Evolutionary conservation across 192 early-diverging fungal genomes (phyloP).

Genomic region (Gaertneriomyces sp.): DNA sequence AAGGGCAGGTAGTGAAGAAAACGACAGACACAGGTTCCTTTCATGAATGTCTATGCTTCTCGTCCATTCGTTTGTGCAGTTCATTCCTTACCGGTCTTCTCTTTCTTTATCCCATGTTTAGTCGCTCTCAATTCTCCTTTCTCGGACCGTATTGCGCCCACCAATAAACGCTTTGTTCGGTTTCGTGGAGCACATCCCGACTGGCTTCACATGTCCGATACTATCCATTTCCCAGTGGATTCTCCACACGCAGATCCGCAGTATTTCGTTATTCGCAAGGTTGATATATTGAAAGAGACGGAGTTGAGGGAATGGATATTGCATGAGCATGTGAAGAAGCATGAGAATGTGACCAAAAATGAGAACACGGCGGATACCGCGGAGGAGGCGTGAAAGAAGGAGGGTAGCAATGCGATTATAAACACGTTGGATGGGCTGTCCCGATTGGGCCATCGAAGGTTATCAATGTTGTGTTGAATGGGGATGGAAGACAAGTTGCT

Average conservation of each 20-base stretch:
- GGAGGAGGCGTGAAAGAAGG: too few species aligned
- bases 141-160: conserved; percentile 13
- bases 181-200: conserved; percentile 27
- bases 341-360: not conserved
- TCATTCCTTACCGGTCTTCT: not conserved
- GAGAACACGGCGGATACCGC: too few species aligned
- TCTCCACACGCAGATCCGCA: conserved; percentile 14
- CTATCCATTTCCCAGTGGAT: conserved; percentile 17
- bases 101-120: not conserved
- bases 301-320: conserved; percentile 41
- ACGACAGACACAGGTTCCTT: not conserved
- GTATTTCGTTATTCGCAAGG: conserved; percentile 44
- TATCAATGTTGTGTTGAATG: too few species aligned
- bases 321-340: conserved; percentile 30
- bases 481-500: too few species aligned
- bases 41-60: too few species aligned
- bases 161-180: conserved; percentile 36
- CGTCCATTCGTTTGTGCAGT: too few species aligned
- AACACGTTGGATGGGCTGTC: too few species aligned
- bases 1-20: not conserved
- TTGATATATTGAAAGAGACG: conserved; percentile 22
- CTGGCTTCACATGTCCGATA: conserved; percentile 22
- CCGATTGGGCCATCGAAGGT: too few species aligned
- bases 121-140: conserved; percentile 29
- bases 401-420: too few species aligned